Conservation (phyloP, 192 early-diverging fungal species). For the Spizellomyces punctatus region DNA sequence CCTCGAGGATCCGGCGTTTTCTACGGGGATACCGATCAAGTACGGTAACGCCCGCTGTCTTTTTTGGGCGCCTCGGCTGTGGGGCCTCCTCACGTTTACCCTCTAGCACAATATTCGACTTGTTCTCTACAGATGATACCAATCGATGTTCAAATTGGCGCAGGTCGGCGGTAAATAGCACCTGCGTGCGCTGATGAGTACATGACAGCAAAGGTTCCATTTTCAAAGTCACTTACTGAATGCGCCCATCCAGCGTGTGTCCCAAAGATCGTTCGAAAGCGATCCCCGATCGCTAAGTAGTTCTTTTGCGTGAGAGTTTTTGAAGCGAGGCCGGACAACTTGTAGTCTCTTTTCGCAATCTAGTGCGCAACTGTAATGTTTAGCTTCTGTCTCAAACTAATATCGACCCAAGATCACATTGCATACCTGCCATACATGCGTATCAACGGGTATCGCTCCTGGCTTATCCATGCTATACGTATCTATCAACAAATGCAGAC, state of each 20-base stretch:
- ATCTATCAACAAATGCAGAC: no score
- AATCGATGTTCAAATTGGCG: slow-evolving; percentile 17
- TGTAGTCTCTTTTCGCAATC: no score
- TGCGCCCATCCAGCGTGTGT: slow-evolving; percentile 67
- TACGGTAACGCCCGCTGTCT: no score
- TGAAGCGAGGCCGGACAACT: not conserved
- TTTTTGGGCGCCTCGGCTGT: no score
- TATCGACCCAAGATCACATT: slow-evolving; percentile 71
- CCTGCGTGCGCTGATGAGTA: not conserved
- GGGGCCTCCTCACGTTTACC: no score
- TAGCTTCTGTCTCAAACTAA: slow-evolving; percentile 26
- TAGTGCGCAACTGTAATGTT: no score
- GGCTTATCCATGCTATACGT: slow-evolving; percentile 84
- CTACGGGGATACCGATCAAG: no score
- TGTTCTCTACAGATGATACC: no score
- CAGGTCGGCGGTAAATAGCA: slow-evolving; percentile 35
- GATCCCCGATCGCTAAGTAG: slow-evolving; percentile 71
- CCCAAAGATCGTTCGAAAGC: slow-evolving; percentile 79
- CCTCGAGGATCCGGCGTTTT: no score
- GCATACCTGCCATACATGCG: slow-evolving; percentile 94
- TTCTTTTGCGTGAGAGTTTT: slow-evolving; percentile 69
- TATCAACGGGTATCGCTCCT: slow-evolving; percentile 77
- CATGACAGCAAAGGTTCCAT: not conserved
- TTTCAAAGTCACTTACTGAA: slow-evolving; percentile 5
- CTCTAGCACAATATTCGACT: no score